Evolutionary conservation across 768 basidiomycete species (phyloP).

Genomic region (Macrocybe gigantea): DNA sequence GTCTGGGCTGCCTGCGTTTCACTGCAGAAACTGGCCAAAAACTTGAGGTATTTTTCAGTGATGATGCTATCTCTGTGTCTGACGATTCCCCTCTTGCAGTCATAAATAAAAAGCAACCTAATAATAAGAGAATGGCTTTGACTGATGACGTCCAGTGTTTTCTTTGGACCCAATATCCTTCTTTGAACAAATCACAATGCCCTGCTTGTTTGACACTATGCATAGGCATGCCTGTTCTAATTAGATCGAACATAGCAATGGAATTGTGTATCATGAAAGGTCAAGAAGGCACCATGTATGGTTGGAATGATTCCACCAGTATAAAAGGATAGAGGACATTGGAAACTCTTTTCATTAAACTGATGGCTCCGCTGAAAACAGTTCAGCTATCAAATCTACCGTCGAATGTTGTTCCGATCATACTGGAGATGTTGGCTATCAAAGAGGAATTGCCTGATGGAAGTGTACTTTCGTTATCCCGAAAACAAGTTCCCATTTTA

Average conservation of each 20-base stretch:
- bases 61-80: conserved; percentile 11
- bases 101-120: neutral
- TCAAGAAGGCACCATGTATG: conserved; percentile 23
- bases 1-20: conserved; percentile 22
- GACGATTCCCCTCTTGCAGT: neutral
- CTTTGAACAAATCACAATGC: neutral
- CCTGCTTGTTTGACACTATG: conserved; percentile 22
- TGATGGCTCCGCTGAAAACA: conserved; percentile 2
- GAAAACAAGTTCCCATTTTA: conserved; percentile 14
- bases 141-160: neutral
- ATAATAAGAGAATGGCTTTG: neutral
- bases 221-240: conserved; percentile 27
- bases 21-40: conserved; percentile 21
- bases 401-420: conserved; percentile 13
- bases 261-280: conserved; percentile 29
- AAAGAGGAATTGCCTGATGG: conserved; percentile 7
- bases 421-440: neutral
- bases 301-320: conserved; percentile 18
- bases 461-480: conserved; percentile 1
- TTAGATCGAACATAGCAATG: conserved; percentile 24
- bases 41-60: conserved; percentile 18
- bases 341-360: conserved; percentile 10
- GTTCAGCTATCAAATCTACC: conserved; percentile 10
- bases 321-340: conserved; percentile 11
- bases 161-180: neutral